A percentile compares a stretch with the other conserved stretches of the same genome.
phyloP scores from a whole-genome alignment of 2,329 filamentous ascomycete genomes.

The Myriosclerotinia duriaeana region DNA sequence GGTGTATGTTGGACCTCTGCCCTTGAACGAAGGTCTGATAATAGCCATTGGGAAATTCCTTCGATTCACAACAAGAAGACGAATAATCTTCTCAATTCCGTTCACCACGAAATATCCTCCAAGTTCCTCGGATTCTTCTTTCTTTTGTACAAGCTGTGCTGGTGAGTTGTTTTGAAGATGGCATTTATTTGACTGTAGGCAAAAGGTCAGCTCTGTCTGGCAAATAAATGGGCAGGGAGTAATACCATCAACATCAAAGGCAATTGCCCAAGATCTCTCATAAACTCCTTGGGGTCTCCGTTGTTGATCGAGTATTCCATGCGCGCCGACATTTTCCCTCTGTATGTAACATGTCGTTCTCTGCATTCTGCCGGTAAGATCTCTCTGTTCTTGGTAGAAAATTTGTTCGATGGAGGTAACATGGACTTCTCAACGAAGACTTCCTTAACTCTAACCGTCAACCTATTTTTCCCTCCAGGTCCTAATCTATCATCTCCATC shows the following conservation, averaged over 20 bases:
- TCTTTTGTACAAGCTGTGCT: slow-evolving; percentile 75
- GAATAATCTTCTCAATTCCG: slow-evolving; percentile 94
- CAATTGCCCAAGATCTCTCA: slow-evolving; percentile 82
- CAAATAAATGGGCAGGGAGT: slow-evolving; percentile 12
- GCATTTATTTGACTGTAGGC: slow-evolving; percentile 74
- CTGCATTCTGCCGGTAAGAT: slow-evolving; percentile 91
- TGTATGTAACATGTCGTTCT: slow-evolving; percentile 88
- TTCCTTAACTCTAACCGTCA: slow-evolving; percentile 76
- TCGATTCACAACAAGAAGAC: slow-evolving; percentile 84
- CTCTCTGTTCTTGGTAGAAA: slow-evolving; percentile 73
- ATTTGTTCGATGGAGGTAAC: slow-evolving; percentile 80
- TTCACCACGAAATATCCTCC: slow-evolving; percentile 98
- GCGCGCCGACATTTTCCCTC: slow-evolving; percentile 78
- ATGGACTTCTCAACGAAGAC: slow-evolving; percentile 80
- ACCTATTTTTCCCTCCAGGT: slow-evolving; percentile 64
- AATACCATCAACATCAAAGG: slow-evolving; percentile 88
- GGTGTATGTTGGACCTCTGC: slow-evolving; percentile 83
- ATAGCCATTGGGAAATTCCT: slow-evolving; percentile 97
- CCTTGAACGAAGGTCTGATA: slow-evolving; percentile 82
- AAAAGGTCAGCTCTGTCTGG: slow-evolving; percentile 32
- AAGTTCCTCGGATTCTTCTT: slow-evolving; percentile 94
- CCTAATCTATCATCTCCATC: slow-evolving; percentile 71
- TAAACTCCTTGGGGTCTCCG: slow-evolving; percentile 77
- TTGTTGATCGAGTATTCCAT: slow-evolving; percentile 86
- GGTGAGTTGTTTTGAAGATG: slow-evolving; percentile 86